Evolutionary conservation across 768 basidiomycete species (phyloP).

Genomic region (Trametopsis cervina): DNA sequence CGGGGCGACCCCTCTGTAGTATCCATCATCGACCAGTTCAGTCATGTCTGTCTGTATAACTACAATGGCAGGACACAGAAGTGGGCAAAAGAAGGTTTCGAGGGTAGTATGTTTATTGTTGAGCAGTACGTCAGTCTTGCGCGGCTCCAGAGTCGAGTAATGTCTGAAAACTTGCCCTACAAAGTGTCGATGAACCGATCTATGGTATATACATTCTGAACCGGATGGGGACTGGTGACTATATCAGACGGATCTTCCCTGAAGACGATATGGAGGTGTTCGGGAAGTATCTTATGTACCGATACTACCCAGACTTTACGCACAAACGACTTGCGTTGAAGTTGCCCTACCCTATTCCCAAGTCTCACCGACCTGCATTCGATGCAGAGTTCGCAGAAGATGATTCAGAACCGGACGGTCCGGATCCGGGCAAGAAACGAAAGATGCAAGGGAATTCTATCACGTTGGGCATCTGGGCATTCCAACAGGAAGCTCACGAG

Average conservation of each 20-base stretch:
- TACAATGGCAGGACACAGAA: constrained; percentile 48
- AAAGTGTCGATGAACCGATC: constrained; percentile 68
- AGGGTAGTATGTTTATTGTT: constrained; percentile 87
- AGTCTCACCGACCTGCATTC: constrained; percentile 14
- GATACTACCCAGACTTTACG: constrained; percentile 67
- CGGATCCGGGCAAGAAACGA: constrained; percentile 31
- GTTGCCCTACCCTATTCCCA: constrained; percentile 19
- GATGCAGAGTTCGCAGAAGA: constrained; percentile 17
- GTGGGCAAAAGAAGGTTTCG: constrained; percentile 80
- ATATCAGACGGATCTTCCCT: constrained; percentile 65
- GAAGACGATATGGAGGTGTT: constrained; percentile 66
- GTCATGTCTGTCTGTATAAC: constrained; percentile 79
- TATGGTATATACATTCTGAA: constrained; percentile 86
- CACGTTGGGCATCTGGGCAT: constrained; percentile 73
- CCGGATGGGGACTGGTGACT: constrained; percentile 73
- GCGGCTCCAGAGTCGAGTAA: not conserved
- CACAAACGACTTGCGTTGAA: constrained; percentile 26
- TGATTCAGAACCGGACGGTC: constrained; percentile 36
- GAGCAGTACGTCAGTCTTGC: constrained; percentile 51
- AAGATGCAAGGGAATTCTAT: constrained; percentile 46
- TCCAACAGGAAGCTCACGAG: constrained; percentile 61
- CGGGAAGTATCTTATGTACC: constrained; percentile 65
- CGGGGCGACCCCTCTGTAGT: constrained; percentile 74
- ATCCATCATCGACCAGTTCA: constrained; percentile 82
- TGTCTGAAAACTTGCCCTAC: constrained; percentile 8